Base-by-base conservation (phyloP, 2,329 filamentous ascomycete species). In the Scytalidium lignicola region DNA sequence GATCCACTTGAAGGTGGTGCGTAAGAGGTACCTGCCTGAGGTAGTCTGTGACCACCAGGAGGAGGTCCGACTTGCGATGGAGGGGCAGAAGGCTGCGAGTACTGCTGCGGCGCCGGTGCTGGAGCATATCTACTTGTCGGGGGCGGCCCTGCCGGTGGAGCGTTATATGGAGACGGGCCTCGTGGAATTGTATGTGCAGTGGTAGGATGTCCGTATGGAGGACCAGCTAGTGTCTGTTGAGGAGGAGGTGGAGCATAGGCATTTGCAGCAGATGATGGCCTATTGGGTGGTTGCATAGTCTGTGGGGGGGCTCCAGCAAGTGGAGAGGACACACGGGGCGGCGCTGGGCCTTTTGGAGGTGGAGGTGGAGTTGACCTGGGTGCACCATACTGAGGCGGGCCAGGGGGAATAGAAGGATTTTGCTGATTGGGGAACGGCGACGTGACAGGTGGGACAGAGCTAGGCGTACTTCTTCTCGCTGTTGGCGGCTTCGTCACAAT, bases 91-190 rank as follows among this genome's bases (percentile, higher is more conserved):
- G 70, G 69, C 42, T 75, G 79, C 46, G 67, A 71, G 47, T 71
- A 64, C 53, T 70, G 71, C 61, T 84, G 80, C 19, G 78, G 64
- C 15, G 79, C 71, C 41, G 85, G 82, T 46, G 79, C 74, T 12
- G 87, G 86, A 13, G 88, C 84, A 65, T 95, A 95, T 61, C 89
- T 76, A 70, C 82, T 89, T 9, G 82, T 78, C 5, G 85, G 80
- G n/a, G 88, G 83, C 4, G 81, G 74, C 17, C 75, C 78, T 23
- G 83, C 73, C 6, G 88, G 88, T 47, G 91, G 87, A 32, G 86
- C 81, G 61, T 91, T 90, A 68, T 96, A 96, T 5, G 91, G 91
- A 21, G 91, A 96, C 3, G 86, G 78, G 22, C 86, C 90, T 55
- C 90, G 83, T 19, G 83, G 79, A 46, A 89, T 78, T 18, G 81